Evolutionary conservation across 2,329 filamentous ascomycete species (phyloP).

Genomic region (Colletotrichum sansevieriae): DNA sequence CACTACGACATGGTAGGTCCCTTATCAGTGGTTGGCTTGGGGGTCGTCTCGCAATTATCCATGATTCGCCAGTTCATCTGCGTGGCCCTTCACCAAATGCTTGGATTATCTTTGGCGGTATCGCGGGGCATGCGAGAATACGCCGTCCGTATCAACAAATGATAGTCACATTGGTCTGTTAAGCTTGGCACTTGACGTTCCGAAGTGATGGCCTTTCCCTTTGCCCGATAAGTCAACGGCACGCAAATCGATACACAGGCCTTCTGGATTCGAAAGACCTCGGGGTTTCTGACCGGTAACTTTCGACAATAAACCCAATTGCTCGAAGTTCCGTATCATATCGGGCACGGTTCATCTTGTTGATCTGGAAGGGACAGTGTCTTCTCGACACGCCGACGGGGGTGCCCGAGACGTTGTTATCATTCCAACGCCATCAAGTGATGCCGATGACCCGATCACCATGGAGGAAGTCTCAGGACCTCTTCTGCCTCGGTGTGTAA

Average conservation of each 20-base stretch:
- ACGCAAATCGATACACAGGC: no score
- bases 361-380: constrained; percentile 52
- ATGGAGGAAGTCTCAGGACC: constrained; percentile 45
- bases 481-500: constrained; percentile 49
- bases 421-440: constrained; percentile 61
- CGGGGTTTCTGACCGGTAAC: no score
- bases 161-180: constrained; percentile 6
- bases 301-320: background rate
- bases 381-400: constrained; percentile 49
- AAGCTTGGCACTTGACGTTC: no score
- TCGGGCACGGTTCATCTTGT: constrained; percentile 57
- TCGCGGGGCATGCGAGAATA: background rate
- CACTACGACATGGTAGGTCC: no score
- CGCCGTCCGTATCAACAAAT: background rate
- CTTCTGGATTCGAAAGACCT: no score
- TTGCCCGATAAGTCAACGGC: no score
- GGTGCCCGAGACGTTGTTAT: constrained; percentile 59
- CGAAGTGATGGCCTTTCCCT: no score
- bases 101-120: background rate
- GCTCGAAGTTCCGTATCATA: no score
- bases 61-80: background rate
- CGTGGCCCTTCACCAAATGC: background rate
- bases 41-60: background rate
- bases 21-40: no score
- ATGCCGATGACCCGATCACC: constrained; percentile 65